Base-by-base conservation (phyloP, 2,329 filamentous ascomycete species). In the Colletotrichum navitas region DNA sequence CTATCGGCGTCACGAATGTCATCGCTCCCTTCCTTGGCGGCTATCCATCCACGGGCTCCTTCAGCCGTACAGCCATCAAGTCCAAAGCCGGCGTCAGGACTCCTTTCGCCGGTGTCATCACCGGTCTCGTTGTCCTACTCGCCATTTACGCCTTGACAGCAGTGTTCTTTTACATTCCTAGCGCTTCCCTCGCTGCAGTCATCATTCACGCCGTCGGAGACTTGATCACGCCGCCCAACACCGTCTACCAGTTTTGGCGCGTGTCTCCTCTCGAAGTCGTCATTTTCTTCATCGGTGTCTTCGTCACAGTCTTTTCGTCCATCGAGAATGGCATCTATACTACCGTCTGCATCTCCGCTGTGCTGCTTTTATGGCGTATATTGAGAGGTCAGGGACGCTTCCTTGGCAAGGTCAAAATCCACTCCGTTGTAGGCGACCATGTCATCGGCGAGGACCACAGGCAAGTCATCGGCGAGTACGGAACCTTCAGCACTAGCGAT, bases 201-300 rank as follows among this genome's bases (percentile, higher is more conserved):
- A 98, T 98, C 75, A 97, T 98, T 74, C 95, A 98, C 80, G 96
- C 96, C 3, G 95, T 98, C 2, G 93, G 93, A 69, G 95, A 98
- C 79, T 84, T 99, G 66, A 93, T 98, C 79, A 97, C 95, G 0
- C 91, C 94, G 0, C 95, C 95, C 5, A 94, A 97, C 79, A 95
- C 93, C 0, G 88, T 98, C 16, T 97, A 97, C 81, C 93, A 96
- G 77, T 99, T 98, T 84, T 99, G 95, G 95, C 89, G 91, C 52
- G 93, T 97, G 7, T 96, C 94, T 0, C 96, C 96, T 0, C 79
- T 98, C 2, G 96, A 99, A 79, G 93, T 97, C 0, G 76, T 96
- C 60, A 94, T 98, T 79, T 99, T 98, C 86, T 95, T 98, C 76
- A 89, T 93, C 16, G 96, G 96, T 81, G 95, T 99, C 0, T 82